A percentile compares a stretch with the other conserved stretches of the same genome.
These are phyloP conservation scores for Hymenoscyphus occultus DNA, from an alignment of 2,329 filamentous ascomycete species.

Conservation along the genomic window DNA sequence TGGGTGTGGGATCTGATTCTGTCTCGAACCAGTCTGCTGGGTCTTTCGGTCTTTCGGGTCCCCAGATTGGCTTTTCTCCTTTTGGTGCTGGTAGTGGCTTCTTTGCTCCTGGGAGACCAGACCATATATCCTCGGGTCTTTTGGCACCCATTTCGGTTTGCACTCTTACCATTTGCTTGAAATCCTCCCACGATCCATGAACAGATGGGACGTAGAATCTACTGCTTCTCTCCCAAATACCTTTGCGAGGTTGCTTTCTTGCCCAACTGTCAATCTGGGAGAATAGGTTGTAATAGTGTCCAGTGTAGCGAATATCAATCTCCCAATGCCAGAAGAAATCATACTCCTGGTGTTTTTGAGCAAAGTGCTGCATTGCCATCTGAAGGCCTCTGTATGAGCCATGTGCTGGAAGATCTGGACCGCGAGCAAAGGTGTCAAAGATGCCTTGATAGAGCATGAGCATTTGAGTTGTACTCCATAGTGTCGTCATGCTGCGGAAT, in stretches of 20 bases:
- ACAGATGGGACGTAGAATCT: constrained; percentile 75
- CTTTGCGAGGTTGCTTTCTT: constrained; percentile 70
- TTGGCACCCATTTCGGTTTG: constrained; percentile 69
- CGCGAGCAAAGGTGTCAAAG: constrained; percentile 68
- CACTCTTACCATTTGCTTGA: constrained; percentile 71
- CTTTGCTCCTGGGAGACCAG: constrained; percentile 42
- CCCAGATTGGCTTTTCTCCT: constrained; percentile 73
- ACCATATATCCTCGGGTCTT: constrained; percentile 66
- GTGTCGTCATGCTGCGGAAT: constrained; percentile 81
- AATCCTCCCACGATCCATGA: constrained; percentile 78
- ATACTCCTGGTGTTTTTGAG: constrained; percentile 82
- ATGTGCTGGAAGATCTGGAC: constrained; percentile 73
- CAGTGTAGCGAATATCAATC: constrained; percentile 87
- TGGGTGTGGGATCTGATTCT: constrained; percentile 71
- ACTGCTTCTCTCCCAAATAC: constrained; percentile 75
- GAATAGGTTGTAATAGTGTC: constrained; percentile 77
- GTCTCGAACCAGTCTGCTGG: constrained; percentile 68
- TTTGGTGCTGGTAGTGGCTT: constrained; percentile 33
- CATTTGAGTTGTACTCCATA: constrained; percentile 97
- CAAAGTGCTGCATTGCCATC: constrained; percentile 94
- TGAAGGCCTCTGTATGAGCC: constrained; percentile 89
- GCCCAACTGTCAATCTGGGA: constrained; percentile 68
- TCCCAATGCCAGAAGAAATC: constrained; percentile 95
- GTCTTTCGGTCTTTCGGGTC: constrained; percentile 68
- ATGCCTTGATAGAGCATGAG: constrained; percentile 83